These are phyloP conservation scores for Diaporthe longicolla DNA, from an alignment of 2,329 filamentous ascomycete genomes.

Conservation along the genomic window DNA sequence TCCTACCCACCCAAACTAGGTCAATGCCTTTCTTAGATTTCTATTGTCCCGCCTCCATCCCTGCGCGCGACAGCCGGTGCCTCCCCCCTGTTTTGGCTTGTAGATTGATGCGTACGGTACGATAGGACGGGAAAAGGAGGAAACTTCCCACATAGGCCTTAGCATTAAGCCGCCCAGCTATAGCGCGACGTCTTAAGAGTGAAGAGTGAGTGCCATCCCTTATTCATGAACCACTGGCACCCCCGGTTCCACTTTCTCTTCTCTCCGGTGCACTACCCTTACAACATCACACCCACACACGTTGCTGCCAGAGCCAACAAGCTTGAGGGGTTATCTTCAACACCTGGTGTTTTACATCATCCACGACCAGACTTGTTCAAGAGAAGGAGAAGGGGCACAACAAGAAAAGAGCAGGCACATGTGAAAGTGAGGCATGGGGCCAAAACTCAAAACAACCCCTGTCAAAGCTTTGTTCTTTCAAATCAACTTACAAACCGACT, in stretches of 20 bases:
- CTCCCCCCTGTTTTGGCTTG: slow-evolving; percentile 20
- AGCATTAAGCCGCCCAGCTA: slow-evolving; percentile 32
- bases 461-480: neutral
- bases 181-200: slow-evolving; percentile 19
- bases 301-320: neutral
- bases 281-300: neutral
- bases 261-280: neutral
- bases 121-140: slow-evolving; percentile 24
- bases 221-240: slow-evolving; percentile 11
- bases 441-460: neutral
- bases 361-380: neutral
- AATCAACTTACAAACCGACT: neutral
- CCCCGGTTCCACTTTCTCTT: slow-evolving; percentile 28
- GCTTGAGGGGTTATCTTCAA: neutral
- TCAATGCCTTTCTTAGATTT: slow-evolving; percentile 22
- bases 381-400: neutral
- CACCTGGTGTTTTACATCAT: neutral
- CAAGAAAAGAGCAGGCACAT: neutral
- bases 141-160: slow-evolving; percentile 28
- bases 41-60: slow-evolving; percentile 28
- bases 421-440: neutral
- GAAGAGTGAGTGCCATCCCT: slow-evolving; percentile 26
- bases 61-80: slow-evolving; percentile 21
- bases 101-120: slow-evolving; percentile 30
- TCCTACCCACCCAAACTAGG: slow-evolving; percentile 33